These are phyloP conservation scores for Quercus variabilis DNA, from an alignment of 306 rosid species.

Conservation along the genomic window DNA sequence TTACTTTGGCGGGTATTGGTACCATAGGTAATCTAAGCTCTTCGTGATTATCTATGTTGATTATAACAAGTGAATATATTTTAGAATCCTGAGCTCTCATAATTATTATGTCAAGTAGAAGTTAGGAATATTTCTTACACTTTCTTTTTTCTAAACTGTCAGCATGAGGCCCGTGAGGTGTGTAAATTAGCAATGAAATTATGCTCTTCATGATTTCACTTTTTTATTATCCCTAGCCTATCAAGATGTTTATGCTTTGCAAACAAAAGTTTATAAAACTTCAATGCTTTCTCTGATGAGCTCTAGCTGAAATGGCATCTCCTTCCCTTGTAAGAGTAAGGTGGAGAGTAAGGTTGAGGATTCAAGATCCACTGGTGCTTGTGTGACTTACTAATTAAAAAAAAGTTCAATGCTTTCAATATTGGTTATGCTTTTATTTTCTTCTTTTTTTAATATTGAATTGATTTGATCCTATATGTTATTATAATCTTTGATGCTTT, in stretches of 20 bases:
- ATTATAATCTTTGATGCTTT: constrained; percentile 4
- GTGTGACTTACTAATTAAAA: no score
- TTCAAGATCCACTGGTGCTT: no score
- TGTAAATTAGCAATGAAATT: constrained; percentile 7
- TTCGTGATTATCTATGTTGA: constrained; percentile 3
- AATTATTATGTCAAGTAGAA: neutral
- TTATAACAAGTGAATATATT: neutral
- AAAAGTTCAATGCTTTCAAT: neutral
- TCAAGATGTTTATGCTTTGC: neutral
- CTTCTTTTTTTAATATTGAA: neutral
- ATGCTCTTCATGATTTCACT: constrained; percentile 1
- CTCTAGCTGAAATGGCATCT: no score
- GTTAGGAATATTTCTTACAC: no score
- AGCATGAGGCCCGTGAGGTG: neutral
- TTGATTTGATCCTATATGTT: neutral
- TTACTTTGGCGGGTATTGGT: constrained; percentile 89
- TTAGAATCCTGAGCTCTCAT: neutral
- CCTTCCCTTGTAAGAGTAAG: no score
- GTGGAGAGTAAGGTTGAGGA: no score
- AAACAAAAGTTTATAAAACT: neutral
- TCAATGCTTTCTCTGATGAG: no score
- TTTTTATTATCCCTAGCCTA: neutral
- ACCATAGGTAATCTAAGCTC: constrained; percentile 93
- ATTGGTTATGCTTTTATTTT: neutral
- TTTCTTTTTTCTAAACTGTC: neutral